Conservation (phyloP, 2,329 filamentous ascomycete genomes). For the Trichoderma arundinaceum region DNA sequence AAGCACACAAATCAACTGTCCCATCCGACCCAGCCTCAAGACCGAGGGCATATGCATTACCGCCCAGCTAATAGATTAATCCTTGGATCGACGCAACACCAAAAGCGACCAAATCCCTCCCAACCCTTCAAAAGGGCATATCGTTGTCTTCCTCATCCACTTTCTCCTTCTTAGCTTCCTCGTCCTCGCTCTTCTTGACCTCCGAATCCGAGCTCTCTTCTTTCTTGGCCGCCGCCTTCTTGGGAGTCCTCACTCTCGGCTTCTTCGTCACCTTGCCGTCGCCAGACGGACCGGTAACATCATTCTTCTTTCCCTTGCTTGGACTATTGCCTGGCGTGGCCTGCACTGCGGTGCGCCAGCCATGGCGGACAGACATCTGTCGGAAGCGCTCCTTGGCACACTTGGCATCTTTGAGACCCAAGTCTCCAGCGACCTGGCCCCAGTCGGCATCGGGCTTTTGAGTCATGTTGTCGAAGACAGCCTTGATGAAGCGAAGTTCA, state of each 20-base stretch:
- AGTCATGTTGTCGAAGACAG: conserved; percentile 51
- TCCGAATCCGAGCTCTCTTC: conserved; percentile 27
- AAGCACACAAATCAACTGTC: background rate
- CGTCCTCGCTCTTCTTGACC: conserved; percentile 32
- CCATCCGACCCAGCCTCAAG: background rate
- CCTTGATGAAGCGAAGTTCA: conserved; percentile 49
- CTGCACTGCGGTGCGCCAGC: conserved; percentile 43
- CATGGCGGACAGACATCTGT: conserved; percentile 49
- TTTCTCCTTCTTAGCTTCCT: conserved; percentile 28
- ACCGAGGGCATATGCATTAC: background rate
- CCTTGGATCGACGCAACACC: background rate
- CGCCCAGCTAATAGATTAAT: background rate
- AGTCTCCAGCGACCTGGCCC: conserved; percentile 45
- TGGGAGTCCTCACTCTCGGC: conserved; percentile 38
- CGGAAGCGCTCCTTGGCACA: conserved; percentile 52
- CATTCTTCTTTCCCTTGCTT: conserved; percentile 39
- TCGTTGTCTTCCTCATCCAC: conserved; percentile 32
- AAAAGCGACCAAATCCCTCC: background rate
- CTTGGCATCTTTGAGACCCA: conserved; percentile 49
- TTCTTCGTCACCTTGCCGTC: conserved; percentile 44
- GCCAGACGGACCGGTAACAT: conserved; percentile 32
- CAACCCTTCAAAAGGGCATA: background rate
- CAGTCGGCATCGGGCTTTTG: conserved; percentile 51
- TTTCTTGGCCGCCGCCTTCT: conserved; percentile 44
- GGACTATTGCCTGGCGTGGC: conserved; percentile 35